Evolutionary conservation across 2,329 filamentous ascomycete genomes (phyloP), one percentile per base, ranked within the genome.

Genomic region (Aspergillus neoniger): DNA sequence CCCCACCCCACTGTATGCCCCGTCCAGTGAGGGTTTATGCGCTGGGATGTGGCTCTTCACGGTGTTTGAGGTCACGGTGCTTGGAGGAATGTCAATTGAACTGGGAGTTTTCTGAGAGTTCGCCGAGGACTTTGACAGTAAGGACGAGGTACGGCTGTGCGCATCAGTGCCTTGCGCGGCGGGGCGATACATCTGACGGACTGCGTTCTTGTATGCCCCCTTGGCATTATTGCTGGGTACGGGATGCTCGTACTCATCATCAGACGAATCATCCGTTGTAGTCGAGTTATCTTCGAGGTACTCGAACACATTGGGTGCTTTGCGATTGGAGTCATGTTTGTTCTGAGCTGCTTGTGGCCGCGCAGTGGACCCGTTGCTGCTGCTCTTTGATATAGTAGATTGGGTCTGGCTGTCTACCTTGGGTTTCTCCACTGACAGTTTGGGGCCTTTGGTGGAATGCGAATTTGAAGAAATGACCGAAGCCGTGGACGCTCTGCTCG

Each of bases 251-350:
- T 63, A 61, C 36, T 65, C 60, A 25, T 68, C 64, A 10, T 64
- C 66, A 1, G 63, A 69, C 2, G 66, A 67, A 17, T 66, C 63
- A 2, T 66, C 67, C 15, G 66, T 65, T 28, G 63, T 65, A 30
- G 60, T 64, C 15, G 66, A 57, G 12, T 63, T 66, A 12, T 72
- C 64, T 19, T 77, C 74, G 6, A 79, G 67, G 49, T 74, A 79
- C 48, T 78, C 71, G 63, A 79, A 79, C 8, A 79, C 76, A 65
- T 78, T 72, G 4, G 75, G 75, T 14, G 66, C 52, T 41, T 64
- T 68, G 39, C 64, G 67, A 25, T 67, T 52, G 4, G 66, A 38
- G 30, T 62, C 67, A 23, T 57, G 21, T 44, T 68, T 69, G 17
- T 44, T 39, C 32, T 61, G 67, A 9, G 64, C 49, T 32, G 59